Evolutionary conservation across 2,329 filamentous ascomycete genomes (phyloP).

Genomic region (Trichophaea hybrida): DNA sequence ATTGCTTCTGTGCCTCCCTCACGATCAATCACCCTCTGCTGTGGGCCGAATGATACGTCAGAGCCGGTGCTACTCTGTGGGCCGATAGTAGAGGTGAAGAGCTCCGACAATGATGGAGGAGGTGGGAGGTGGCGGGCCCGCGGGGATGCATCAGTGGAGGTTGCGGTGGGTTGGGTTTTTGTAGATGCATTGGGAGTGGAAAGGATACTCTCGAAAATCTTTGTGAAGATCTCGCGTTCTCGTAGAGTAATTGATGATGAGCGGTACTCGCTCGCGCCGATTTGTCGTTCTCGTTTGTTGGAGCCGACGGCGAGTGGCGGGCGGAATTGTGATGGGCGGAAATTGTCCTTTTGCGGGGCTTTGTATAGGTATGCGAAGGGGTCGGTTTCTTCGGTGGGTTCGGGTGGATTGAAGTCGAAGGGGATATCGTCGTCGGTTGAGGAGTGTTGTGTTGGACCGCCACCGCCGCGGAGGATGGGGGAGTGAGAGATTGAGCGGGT

Average conservation of each 20-base stretch:
- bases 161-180: neutral
- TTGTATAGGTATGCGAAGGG: slow-evolving; percentile 22
- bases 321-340: neutral
- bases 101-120: neutral
- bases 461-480: neutral
- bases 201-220: slow-evolving; percentile 22
- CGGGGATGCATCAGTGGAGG: neutral
- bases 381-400: slow-evolving; percentile 1
- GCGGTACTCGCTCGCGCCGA: neutral
- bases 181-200: neutral
- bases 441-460: neutral
- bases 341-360: neutral
- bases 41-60: slow-evolving; percentile 18
- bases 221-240: slow-evolving; percentile 22
- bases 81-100: slow-evolving; percentile 26
- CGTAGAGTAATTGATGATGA: slow-evolving; percentile 15
- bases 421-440: slow-evolving; percentile 4
- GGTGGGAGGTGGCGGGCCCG: neutral
- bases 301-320: neutral
- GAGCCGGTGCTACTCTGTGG: slow-evolving; percentile 12
- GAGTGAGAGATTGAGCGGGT: neutral
- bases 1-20: slow-evolving; percentile 16
- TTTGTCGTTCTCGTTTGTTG: neutral
- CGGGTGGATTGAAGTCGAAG: neutral
- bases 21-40: slow-evolving; percentile 3